Base-by-base conservation (phyloP, 2,329 filamentous ascomycete genomes). In the Apiospora malaysiana region DNA sequence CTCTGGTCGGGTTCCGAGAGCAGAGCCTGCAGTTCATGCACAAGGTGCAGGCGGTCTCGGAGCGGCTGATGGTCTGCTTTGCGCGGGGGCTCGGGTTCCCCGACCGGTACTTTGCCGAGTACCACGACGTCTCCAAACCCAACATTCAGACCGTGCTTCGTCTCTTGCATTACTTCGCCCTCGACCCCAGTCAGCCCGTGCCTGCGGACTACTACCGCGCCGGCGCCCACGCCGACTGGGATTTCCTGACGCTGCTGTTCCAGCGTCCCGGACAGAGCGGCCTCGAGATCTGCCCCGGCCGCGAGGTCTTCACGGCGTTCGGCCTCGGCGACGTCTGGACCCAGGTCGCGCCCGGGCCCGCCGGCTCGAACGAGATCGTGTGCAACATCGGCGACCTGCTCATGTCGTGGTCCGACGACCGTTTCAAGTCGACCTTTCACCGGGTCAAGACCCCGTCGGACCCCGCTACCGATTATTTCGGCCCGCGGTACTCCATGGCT, bases 311-410 rank as follows among this genome's bases (percentile, higher is more conserved):
- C 9, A 91, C 89, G 0, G 83, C 85, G 4, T 91, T 90, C 73
- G 89, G 85, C 0, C 83, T 85, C 65, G 88, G 88, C 1, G 89
- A 91, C 75, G 79, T 79, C 0, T 92, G 90, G 90, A 92, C 89
- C 12, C 88, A 88, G 71, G 85, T 92, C n/a, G 85, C 88, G 72
- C 87, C 87, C 7, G 80, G 42, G 42, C 42, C 42, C 42, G 42
- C 42, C 77, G 2, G 81, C 82, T 45, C 42, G 0, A 87, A 85
- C 0, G 85, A 86, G 72, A 88, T 90, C 70, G 86, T 92, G 10
- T 91, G 89, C 79, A 91, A 91, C 74, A 89, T 91, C 72, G 90
- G 90, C 4, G 90, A 92, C 76, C 81, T 92, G 70, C 82, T 92
- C 21, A 91, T 92, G 90, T 86, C 83, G 56, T 91, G 90, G 89